Percentiles rank a stretch among this genome's conserved stretches.
These are phyloP conservation scores for Trichoderma sp. DNA, from an alignment of 2,329 filamentous ascomycete species.

Conservation along the genomic window DNA sequence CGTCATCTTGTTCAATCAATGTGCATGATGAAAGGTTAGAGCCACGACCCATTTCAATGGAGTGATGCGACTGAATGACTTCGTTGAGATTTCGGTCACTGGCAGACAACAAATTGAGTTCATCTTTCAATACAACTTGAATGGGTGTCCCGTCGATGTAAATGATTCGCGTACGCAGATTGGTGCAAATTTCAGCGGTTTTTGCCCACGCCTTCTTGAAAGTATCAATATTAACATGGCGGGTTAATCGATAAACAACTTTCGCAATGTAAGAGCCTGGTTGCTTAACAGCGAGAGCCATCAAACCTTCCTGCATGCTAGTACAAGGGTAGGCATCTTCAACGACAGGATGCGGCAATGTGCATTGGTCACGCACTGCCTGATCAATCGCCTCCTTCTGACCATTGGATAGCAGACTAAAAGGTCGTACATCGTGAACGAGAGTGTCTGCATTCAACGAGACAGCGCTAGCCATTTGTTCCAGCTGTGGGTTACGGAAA, in stretches of 20 bases:
- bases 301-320: slow-evolving; percentile 23
- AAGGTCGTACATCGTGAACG: neutral
- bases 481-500: neutral
- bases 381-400: neutral
- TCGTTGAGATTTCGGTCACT: neutral
- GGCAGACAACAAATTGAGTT: neutral
- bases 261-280: slow-evolving; percentile 34
- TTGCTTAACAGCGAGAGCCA: slow-evolving; percentile 30
- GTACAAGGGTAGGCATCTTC: slow-evolving; percentile 24
- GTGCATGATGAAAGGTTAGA: neutral
- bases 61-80: neutral
- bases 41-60: neutral
- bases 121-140: slow-evolving; percentile 20
- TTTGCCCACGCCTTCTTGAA: slow-evolving; percentile 23
- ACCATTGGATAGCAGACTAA: neutral
- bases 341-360: neutral
- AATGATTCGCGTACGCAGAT: slow-evolving; percentile 25
- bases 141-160: neutral
- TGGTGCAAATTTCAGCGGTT: slow-evolving; percentile 17
- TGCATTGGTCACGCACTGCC: neutral
- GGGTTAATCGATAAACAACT: slow-evolving; percentile 24
- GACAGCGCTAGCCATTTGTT: neutral
- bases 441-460: neutral
- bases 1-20: neutral
- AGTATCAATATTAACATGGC: slow-evolving; percentile 22